phyloP scores from a whole-genome alignment of 2,329 filamentous ascomycete species.

The Diaporthe ampelina region DNA sequence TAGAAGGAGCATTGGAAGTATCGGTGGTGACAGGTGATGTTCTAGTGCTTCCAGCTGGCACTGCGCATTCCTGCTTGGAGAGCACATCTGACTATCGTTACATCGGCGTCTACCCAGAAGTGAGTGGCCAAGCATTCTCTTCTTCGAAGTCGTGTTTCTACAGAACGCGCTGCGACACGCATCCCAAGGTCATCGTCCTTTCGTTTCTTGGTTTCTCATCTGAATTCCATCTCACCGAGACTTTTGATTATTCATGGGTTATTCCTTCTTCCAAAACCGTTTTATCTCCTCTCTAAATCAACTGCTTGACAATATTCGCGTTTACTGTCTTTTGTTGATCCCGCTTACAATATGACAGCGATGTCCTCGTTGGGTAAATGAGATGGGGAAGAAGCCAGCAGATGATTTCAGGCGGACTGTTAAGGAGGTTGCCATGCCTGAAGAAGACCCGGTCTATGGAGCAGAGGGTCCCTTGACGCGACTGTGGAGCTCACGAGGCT shows the following conservation, averaged over 20 bases:
- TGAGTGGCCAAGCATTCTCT: not conserved
- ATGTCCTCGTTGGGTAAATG: not conserved
- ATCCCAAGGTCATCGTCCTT: not conserved
- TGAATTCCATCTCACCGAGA: no score
- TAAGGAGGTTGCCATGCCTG: not conserved
- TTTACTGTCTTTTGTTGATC: not conserved
- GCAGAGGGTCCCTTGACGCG: not conserved
- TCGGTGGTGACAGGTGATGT: not conserved
- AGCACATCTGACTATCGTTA: constrained; percentile 5
- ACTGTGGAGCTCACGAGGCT: not conserved
- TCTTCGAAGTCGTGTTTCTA: not conserved
- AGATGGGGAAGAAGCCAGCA: not conserved
- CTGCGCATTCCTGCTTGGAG: not conserved
- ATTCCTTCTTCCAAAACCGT: no score
- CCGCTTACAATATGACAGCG: not conserved
- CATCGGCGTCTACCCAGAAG: constrained; percentile 10
- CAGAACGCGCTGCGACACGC: not conserved
- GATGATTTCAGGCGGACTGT: not conserved
- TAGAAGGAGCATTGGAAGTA: constrained; percentile 2
- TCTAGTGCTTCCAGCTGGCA: constrained; percentile 11
- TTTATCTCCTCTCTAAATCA: no score
- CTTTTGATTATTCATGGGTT: no score
- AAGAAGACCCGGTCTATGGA: constrained; percentile 1
- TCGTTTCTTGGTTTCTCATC: not conserved
- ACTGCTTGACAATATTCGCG: no score